Evolutionary conservation across 805 yeast species (phyloP).

Genomic region (Monosporozyma aquatica): DNA sequence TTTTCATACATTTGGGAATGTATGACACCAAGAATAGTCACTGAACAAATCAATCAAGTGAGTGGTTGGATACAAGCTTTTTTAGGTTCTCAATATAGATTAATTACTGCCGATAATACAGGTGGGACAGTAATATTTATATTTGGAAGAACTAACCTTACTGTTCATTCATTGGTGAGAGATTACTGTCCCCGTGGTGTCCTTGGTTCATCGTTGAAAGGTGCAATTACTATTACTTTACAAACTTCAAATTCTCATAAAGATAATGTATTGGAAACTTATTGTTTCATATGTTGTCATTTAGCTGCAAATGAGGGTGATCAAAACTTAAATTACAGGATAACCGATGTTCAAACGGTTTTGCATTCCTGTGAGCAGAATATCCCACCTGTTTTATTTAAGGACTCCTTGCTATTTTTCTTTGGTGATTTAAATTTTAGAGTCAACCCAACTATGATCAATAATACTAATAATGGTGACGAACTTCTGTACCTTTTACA

Average conservation of each 20-base stretch:
- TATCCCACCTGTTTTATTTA: conserved; percentile 31
- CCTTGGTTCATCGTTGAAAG: conserved; percentile 58
- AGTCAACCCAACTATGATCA: conserved; percentile 25
- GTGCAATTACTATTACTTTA: conserved; percentile 47
- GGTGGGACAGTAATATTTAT: conserved; percentile 29
- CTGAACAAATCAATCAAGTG: conserved; percentile 28
- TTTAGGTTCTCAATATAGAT: background rate
- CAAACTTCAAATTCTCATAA: conserved; percentile 32
- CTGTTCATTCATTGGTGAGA: conserved; percentile 22
- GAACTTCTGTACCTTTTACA: background rate
- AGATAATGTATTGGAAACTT: conserved; percentile 24
- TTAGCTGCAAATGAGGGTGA: conserved; percentile 72
- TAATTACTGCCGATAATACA: background rate
- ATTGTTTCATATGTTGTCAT: conserved; percentile 65
- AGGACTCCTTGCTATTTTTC: conserved; percentile 58
- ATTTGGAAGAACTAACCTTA: conserved; percentile 34
- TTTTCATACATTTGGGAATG: conserved; percentile 49
- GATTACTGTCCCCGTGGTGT: conserved; percentile 46
- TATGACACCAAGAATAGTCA: conserved; percentile 33
- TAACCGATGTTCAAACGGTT: conserved; percentile 48
- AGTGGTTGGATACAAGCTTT: conserved; percentile 14
- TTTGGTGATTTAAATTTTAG: conserved; percentile 87
- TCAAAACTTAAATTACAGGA: conserved; percentile 38
- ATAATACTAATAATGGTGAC: background rate
- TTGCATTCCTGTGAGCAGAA: conserved; percentile 22